Evolutionary conservation across 495 filamentous ascomycete species (phyloP), one percentile per base, ranked within the genome.

Genomic region (Darksidea phi): DNA sequence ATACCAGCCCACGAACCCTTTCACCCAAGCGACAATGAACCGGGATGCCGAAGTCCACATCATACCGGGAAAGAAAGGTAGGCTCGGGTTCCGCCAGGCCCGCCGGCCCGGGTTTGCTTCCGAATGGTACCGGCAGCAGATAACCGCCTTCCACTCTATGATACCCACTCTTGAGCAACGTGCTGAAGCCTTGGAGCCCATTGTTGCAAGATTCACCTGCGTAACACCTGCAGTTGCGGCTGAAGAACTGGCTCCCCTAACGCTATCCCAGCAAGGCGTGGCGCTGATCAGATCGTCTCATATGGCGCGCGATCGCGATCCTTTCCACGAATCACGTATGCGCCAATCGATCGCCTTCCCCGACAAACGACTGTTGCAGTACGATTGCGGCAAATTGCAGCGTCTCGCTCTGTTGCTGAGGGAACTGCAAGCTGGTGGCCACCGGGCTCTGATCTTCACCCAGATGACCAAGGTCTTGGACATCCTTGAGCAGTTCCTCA

Each of bases 391-490:
- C 52, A 99, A 99, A 71, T 82, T 99, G 11, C 95, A 99, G 66
- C 84, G 87, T 24, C 85, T 99, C 13, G 92, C 93, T 69, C 85
- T 83, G 58, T 83, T 99, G 8, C 82, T 99, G 25, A 88, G 94
- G 20, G 85, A 88, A 50, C 80, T 97, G 0, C 91, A 97, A 74
- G 84, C 88, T 6, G 90, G 90, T 53, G 90, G 91, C 15, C 94
- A 97, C 70, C 89, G 95, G 6, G 93, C 90, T 4, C 77, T 99
- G 28, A 97, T 99, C 72, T 99, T 99, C 76, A 97, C 95, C 1
- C 95, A 99, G 68, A 99, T 99, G 95, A 97, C 95, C 24, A 95
- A 93, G 71, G 94, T 97, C 64, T 85, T 99, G 5, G 92, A 99
- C 74, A 94, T 99, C 59, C 82, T 99, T 17, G 95, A 99, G 68